Base-by-base conservation (phyloP, 2,329 filamentous ascomycete genomes). In the Epichloe glyceriae region DNA sequence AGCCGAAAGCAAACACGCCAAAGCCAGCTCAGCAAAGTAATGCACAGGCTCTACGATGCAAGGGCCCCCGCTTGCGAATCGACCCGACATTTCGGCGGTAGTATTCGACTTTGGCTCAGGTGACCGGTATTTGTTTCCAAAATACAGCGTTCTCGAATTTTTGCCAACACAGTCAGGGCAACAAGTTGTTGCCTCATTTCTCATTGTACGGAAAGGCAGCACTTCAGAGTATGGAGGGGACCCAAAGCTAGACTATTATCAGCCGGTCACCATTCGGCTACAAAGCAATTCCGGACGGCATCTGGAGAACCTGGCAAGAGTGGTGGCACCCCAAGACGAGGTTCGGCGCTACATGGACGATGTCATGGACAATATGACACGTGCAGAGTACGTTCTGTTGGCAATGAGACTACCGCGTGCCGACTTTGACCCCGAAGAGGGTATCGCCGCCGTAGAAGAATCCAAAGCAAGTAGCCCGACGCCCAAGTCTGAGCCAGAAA, bases 111-210 rank as follows among this genome's bases (percentile, higher is more conserved):
- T 88, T 62, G 82, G 82, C 35, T 80, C 72, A 3, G 85, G 85
- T 44, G 86, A 91, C 63, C 78, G 86, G 26, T 90, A 86, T 62
- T 69, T 88, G 46, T 90, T 93, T 55, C 87, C 87, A 2, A 86
- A 83, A 57, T 84, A 86, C 61, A 86, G 83, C 64, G 83, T 91
- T 35, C 64, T 91, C 47, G 86, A 93, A 62, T 82, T 80, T 60
- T 69, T 82, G 2, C 64, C 67, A 7, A 60, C 64, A 2, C 61
- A 70, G 10, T 65, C 71, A 4, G 77, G 78, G 2, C 77, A 79
- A 47, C 75, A 82, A 52, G 76, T 86, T 2, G 75, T 88, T 42
- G 83, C 83, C 3, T 90, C 85, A 1, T 93, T 91, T 61, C 70
- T 93, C 11, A 80, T 90, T 53, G 84, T 87, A 5, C 81, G 85